Evolutionary conservation across 2,329 filamentous ascomycete species (phyloP).

Genomic region (Diaporthe velutina): DNA sequence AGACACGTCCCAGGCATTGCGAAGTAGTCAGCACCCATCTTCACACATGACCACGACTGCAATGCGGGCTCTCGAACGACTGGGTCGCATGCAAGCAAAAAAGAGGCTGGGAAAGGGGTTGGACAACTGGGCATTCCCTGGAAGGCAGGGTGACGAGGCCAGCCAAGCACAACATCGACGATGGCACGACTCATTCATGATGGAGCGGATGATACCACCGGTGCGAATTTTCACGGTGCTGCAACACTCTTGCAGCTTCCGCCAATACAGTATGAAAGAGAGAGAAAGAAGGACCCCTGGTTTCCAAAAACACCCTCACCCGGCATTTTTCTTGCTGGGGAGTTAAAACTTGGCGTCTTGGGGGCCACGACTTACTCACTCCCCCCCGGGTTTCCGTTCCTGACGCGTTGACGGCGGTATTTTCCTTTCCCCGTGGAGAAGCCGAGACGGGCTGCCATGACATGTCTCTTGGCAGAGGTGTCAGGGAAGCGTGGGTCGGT

Average conservation of each 20-base stretch:
- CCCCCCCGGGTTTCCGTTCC: background rate
- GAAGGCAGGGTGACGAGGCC: background rate
- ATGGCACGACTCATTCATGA: conserved; percentile 28
- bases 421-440: conserved; percentile 15
- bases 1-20: conserved; percentile 24
- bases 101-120: too few relatives aligned
- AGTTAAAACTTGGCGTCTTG: background rate
- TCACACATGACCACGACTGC: background rate
- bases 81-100: background rate
- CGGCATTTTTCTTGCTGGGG: background rate
- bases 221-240: background rate
- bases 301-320: background rate
- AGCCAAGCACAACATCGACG: conserved; percentile 16
- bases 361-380: background rate
- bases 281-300: background rate
- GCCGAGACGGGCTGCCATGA: conserved; percentile 19
- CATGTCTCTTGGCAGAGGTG: conserved; percentile 18
- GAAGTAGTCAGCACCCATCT: background rate
- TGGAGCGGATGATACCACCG: conserved; percentile 20
- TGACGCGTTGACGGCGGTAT: background rate
- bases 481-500: conserved; percentile 30
- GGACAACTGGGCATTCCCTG: background rate
- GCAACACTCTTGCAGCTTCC: background rate
- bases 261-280: background rate
- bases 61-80: background rate